Conservation (phyloP, 345 rosid species). For the sweet orange (Citrus sinensis) region DNA sequence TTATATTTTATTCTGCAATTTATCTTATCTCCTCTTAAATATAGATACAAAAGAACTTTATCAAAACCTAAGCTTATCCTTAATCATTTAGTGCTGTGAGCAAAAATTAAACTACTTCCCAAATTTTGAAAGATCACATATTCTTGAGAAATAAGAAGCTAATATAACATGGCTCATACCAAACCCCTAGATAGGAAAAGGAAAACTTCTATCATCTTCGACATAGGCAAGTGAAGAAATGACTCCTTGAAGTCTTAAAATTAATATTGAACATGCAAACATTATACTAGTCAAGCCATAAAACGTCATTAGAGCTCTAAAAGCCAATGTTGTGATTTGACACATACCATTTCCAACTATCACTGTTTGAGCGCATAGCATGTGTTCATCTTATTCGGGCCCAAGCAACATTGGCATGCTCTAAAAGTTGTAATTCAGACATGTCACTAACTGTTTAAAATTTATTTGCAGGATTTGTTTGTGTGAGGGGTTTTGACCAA, state of each 20-base stretch:
- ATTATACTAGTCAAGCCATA: background rate
- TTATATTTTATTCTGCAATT: background rate
- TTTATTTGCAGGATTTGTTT: conserved; percentile 67
- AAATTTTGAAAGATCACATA: background rate
- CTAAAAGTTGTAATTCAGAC: background rate
- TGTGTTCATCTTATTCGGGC: background rate
- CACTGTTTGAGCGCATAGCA: background rate
- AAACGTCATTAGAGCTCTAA: background rate
- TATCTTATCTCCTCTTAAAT: no score
- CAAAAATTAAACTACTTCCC: background rate
- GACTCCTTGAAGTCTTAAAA: background rate
- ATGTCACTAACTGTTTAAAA: conserved; percentile 2
- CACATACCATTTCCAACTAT: background rate
- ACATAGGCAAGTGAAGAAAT: background rate
- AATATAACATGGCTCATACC: background rate
- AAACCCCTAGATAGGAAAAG: background rate
- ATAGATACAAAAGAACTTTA: background rate
- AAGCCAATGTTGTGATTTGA: background rate
- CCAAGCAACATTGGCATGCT: background rate
- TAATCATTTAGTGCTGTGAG: background rate
- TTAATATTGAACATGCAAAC: background rate
- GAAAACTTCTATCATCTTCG: background rate
- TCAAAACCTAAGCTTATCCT: background rate
- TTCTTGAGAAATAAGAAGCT: background rate
- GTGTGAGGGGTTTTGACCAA: conserved; percentile 87